Base-by-base conservation (phyloP, 1,284 basidiomycete species). In the Melampsora americana region DNA sequence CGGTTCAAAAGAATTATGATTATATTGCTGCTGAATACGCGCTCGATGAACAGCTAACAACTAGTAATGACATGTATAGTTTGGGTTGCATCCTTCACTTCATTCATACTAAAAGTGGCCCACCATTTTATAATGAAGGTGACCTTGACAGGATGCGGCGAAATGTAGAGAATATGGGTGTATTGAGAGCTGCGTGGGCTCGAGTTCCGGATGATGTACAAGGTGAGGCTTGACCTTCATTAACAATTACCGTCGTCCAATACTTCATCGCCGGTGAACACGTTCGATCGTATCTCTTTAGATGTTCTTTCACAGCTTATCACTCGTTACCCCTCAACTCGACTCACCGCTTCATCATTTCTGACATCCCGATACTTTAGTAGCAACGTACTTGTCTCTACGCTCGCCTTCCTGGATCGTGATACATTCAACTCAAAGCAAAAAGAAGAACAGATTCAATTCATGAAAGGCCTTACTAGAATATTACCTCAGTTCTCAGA, bases 11-110 rank as follows among this genome's bases (percentile, higher is more conserved):
- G 77, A 93, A 93, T 71, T 92, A 96, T 80, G 95, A 99, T 83
- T 98, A 94, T 82, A 90, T 95, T 81, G 95, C 95, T 0, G 95
- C 95, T 0, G 95, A 98, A 83, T 96, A 96, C 84, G 92, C 90
- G 0, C 84, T 98, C 69, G 95, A 98, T 82, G 93, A 95, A 81
- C 86, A 89, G 28, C 86, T 97, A 5, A 85, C 89, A 42, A 90
- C 93, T 0, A 88, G 91, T 0, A 96, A 93, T 50, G 95, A 99
- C 82, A 91, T 99, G 87, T 99, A 95, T 83, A 90, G 92, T 3
- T 87, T 99, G 9, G 95, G 95, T 6, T 95, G 92, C 80, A 83
- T 98, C 32, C 88, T 98, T 53, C 72, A 74, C 81, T 89, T 91
- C 5, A 92, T 93, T 7, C 94, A 98, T 82, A 90, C 90, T 81